Evolutionary conservation across 352 stramenopile genomes (phyloP), one percentile per base, ranked within the genome.

Genomic region (Pythium brachiatum): DNA sequence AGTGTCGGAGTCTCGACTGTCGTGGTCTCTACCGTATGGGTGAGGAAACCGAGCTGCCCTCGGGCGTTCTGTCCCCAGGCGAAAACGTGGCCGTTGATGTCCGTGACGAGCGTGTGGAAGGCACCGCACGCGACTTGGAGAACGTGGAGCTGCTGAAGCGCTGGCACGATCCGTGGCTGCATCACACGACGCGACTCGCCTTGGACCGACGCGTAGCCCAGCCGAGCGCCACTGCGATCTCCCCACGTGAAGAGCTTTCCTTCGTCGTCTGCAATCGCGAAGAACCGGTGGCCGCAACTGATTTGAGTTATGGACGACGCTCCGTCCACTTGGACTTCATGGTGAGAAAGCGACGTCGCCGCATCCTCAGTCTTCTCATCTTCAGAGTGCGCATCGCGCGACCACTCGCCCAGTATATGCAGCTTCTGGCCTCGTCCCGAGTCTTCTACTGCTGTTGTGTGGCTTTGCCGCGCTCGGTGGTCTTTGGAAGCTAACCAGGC

Each of bases 1-100:
- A 78, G 58, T 1, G 68, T 75, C 13, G 81, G 79, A 7, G 50
- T 68, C 16, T 69, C 65, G 29, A 83, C 52, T 21, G 55, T 64
- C 36, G 65, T 72, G 29, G 60, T 47, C 9, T 74, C 53, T 1
- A 62, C 29, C 15, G 47, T 27, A 29, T 71, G 48, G 11, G 63
- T 70, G 11, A 79, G 31, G 53, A 86, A 79, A 11, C 77, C 77
- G 12, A 89, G 53, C 34, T 87, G 81, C 1, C 77, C 76, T 44
- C 64, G 71, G 0, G 78, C 64, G 53, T 90, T 88, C 43, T 71
- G 82, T 23, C 84, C 83, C 84, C 81, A 93, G 3, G 78, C 73
- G 58, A 79, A 90, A 7, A 93, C 79, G 57, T 91, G 81, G 20
- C 81, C 84, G 50, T 93, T 88, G 13, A 91, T 26, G 58, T 93